phyloP scores from a whole-genome alignment of 176 grass and related monocot genomes.

The Themeda triandra region DNA sequence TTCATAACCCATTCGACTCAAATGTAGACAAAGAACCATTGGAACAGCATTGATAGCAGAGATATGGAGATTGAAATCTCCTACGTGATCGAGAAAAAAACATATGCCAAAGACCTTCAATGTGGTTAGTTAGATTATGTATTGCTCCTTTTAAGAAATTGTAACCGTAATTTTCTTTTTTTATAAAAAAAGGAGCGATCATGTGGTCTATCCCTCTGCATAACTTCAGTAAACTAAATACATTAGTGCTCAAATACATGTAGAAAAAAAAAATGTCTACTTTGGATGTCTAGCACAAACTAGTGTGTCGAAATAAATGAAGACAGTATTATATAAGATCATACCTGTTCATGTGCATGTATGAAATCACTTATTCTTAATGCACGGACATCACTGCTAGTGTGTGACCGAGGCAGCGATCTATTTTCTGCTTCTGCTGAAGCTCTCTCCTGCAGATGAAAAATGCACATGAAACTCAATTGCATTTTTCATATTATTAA shows the following conservation, averaged over 20 bases:
- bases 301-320: not conserved
- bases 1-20: not conserved
- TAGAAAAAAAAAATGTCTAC: too few relatives aligned
- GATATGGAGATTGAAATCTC: not conserved
- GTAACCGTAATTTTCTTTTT: not conserved
- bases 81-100: not conserved
- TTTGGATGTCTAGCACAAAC: too few relatives aligned
- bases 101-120: not conserved
- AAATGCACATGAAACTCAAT: not conserved
- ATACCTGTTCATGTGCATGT: conserved; percentile 93
- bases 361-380: conserved; percentile 74
- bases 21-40: not conserved
- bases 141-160: not conserved
- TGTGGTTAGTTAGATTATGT: not conserved
- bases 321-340: not conserved
- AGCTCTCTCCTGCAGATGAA: conserved; percentile 61
- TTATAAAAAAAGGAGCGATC: not conserved
- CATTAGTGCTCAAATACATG: not conserved
- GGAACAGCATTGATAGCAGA: not conserved
- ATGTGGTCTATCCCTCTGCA: not conserved
- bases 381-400: conserved; percentile 60
- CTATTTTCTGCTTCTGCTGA: conserved; percentile 73
- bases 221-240: not conserved
- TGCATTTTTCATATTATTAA: conserved; percentile 15
- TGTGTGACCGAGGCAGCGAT: conserved; percentile 49